Conservation (phyloP, 164 flowering plant species). For the Dillenia turbinata region DNA sequence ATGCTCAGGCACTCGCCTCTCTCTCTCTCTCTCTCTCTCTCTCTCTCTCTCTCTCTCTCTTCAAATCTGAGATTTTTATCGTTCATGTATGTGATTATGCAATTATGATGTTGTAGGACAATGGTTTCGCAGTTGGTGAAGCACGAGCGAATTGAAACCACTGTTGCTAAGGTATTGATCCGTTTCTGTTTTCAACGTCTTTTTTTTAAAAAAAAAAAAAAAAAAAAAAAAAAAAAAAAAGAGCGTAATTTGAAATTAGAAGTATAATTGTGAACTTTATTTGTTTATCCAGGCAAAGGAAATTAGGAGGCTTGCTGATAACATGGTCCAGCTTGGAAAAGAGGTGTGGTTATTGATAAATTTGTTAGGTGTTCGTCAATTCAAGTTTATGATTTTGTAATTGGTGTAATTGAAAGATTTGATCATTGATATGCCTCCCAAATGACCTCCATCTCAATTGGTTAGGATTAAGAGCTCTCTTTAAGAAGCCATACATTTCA, state of each 20-base stretch:
- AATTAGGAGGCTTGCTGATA: slow-evolving; percentile 81
- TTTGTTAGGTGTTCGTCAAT: neutral
- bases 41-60: neutral
- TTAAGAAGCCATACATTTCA: no score
- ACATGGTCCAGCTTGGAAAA: slow-evolving; percentile 91
- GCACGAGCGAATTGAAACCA: slow-evolving; percentile 94
- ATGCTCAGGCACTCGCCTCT: slow-evolving; percentile 58
- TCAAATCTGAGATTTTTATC: no score
- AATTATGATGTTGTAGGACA: slow-evolving; percentile 41
- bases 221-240: no score
- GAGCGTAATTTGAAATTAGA: neutral
- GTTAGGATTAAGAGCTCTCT: no score
- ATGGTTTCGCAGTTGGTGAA: slow-evolving; percentile 95
- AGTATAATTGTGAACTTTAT: neutral
- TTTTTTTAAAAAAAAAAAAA: no score
- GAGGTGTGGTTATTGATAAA: slow-evolving; percentile 39
- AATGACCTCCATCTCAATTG: no score
- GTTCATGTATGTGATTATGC: no score
- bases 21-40: neutral
- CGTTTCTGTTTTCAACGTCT: neutral
- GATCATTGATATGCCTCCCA: no score
- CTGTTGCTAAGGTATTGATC: slow-evolving; percentile 69
- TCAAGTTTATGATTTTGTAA: no score
- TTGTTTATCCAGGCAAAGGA: slow-evolving; percentile 68
- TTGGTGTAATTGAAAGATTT: no score